Evolutionary conservation across 148 eudicot genomes (phyloP), one percentile per base, ranked within the genome.

Genomic region (Nepenthes mirabilis): DNA sequence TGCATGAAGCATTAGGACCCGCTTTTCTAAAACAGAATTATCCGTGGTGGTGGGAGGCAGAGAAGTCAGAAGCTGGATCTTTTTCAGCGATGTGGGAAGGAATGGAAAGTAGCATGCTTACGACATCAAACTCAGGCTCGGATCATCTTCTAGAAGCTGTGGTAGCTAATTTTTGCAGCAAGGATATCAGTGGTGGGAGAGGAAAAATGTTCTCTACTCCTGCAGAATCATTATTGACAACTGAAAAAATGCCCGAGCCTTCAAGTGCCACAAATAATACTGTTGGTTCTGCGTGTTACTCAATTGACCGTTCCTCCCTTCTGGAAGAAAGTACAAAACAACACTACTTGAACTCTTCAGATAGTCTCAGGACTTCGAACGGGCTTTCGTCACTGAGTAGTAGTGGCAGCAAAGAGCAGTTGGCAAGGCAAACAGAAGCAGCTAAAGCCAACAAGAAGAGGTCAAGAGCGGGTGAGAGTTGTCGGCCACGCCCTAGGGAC

Each of bases 101-200:
- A 63, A 66, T 65, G 49, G 76, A 71, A 59, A 74, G 64, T 64
- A 74, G 81, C 72, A 63, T 82, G 76, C 66, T 86, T 54, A 87
- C 74, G 11, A 62, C 68, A n/a, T 23, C 23, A 23, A 82, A 80
- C 61, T 63, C 78, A 55, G 78, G 86, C 64, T 58, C 82, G 5
- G 95, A 87, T 67, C 75, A 91, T 74, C 95, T 88, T 67, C 70
- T 91, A 48, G 95, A 87, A 61, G 95, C 97, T 37, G 90, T 91
- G 55, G 87, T 91, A 58, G 95, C 90, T 61, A 83, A 72, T 59
- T 75, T 75, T 70, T 71, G 79, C 70, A 66, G 48, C 32, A 74
- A 72, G 34, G 77, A 71, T 52, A 58, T 33, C 61, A 69, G 70
- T 47, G 63, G 40, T 34, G 68, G 74, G 65, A 64, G 61, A 54